These are phyloP conservation scores for Aspergillus uvarum DNA, from an alignment of 2,329 filamentous ascomycete genomes.

Conservation along the genomic window DNA sequence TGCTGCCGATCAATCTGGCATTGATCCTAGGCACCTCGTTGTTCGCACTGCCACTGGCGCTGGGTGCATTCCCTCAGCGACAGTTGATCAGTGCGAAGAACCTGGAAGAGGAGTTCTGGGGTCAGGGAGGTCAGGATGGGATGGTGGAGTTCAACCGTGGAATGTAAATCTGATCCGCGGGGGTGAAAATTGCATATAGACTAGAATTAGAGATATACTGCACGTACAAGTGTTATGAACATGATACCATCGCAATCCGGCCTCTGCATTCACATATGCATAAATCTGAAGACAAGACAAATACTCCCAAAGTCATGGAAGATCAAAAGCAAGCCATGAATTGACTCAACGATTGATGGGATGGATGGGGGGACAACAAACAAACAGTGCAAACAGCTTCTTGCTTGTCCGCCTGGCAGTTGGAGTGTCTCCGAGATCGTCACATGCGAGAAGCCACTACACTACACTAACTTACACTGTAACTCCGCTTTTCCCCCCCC, in stretches of 20 bases:
- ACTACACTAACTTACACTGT: no score
- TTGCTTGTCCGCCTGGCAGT: neutral
- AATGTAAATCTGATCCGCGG: slow-evolving; percentile 57
- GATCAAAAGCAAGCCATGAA: no score
- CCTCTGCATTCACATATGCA: no score
- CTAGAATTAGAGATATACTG: neutral
- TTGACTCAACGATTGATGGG: no score
- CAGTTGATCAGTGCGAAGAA: slow-evolving; percentile 74
- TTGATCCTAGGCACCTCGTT: slow-evolving; percentile 85
- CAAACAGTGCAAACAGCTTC: neutral
- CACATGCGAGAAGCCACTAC: neutral
- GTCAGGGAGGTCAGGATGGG: slow-evolving; percentile 72
- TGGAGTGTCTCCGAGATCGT: neutral
- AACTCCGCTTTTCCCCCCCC: neutral
- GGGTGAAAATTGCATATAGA: neutral
- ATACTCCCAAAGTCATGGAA: no score
- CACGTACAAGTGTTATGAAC: neutral
- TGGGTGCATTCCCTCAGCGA: slow-evolving; percentile 89
- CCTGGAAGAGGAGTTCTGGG: slow-evolving; percentile 84
- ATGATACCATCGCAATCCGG: neutral
- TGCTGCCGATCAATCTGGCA: slow-evolving; percentile 79
- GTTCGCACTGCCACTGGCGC: slow-evolving; percentile 81
- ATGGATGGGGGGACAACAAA: neutral
- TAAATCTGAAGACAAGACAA: no score
- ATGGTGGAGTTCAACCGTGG: slow-evolving; percentile 96